A percentile compares a stretch with the other conserved stretches of the same genome.
Evolutionary conservation across 2,329 filamentous ascomycete genomes (phyloP).

Genomic region (Cladosporium halotolerans): DNA sequence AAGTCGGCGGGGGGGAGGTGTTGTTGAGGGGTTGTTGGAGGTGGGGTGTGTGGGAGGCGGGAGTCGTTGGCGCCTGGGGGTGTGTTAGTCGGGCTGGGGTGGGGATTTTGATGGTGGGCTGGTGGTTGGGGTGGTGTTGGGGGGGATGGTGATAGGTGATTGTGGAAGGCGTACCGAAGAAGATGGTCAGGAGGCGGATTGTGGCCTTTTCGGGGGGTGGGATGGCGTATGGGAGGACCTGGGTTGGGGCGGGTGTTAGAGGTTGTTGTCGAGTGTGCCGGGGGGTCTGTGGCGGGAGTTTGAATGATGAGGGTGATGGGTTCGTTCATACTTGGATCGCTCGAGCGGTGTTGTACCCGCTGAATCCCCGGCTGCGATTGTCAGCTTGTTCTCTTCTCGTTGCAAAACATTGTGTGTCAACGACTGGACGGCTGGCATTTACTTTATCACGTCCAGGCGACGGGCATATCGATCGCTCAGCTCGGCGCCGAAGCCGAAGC

Average conservation of each 20-base stretch:
- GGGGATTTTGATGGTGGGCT: background rate
- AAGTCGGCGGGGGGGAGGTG: slow-evolving; percentile 73
- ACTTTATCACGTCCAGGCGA: slow-evolving; percentile 76
- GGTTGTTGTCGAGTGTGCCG: background rate
- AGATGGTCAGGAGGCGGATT: slow-evolving; percentile 56
- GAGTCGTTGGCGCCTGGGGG: slow-evolving; percentile 76
- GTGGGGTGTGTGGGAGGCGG: slow-evolving; percentile 55
- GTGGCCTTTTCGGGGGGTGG: slow-evolving; percentile 56
- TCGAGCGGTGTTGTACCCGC: slow-evolving; percentile 76
- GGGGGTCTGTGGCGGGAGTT: no score
- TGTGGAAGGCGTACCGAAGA: slow-evolving; percentile 28
- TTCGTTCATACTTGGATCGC: slow-evolving; percentile 43
- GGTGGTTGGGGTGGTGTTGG: background rate
- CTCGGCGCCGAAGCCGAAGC: slow-evolving; percentile 68
- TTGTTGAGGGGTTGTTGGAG: slow-evolving; percentile 48
- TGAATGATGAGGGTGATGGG: background rate
- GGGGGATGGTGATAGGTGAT: background rate
- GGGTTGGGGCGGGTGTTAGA: slow-evolving; percentile 13
- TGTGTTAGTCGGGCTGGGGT: slow-evolving; percentile 46
- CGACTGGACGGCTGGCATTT: background rate
- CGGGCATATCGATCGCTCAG: slow-evolving; percentile 67
- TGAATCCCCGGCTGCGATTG: slow-evolving; percentile 56
- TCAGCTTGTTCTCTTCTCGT: background rate
- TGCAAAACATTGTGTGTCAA: slow-evolving; percentile 1
- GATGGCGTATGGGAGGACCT: slow-evolving; percentile 64